Conservation (phyloP, 495 filamentous ascomycete genomes). For the Aspergillus carlsbadensis region DNA sequence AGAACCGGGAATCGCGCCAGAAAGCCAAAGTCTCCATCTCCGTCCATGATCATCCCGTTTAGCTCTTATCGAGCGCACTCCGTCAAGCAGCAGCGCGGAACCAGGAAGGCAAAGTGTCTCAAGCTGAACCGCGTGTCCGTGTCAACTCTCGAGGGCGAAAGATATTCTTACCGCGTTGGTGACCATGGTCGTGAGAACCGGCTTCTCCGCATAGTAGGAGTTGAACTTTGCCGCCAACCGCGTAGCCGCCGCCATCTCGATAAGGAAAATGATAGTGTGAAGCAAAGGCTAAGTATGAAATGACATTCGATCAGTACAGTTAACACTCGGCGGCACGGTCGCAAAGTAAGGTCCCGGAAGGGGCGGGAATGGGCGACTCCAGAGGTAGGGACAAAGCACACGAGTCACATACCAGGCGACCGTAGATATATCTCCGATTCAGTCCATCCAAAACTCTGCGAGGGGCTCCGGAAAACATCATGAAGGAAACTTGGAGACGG, state of each 20-base stretch:
- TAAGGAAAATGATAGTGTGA: constrained; percentile 78
- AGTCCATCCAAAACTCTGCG: constrained; percentile 64
- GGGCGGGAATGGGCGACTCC: background rate
- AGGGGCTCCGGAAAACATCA: constrained; percentile 49
- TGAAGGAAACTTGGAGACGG: constrained; percentile 10
- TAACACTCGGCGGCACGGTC: background rate
- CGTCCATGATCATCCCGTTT: background rate
- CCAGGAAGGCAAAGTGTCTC: background rate
- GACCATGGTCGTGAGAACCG: constrained; percentile 40
- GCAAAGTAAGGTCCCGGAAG: background rate
- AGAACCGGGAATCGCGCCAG: too few relatives aligned
- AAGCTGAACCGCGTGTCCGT: background rate
- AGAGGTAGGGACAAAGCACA: background rate
- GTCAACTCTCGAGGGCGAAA: background rate
- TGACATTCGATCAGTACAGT: constrained; percentile 3
- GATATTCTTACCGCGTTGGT: background rate
- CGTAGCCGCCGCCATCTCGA: constrained; percentile 83
- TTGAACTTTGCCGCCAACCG: constrained; percentile 86
- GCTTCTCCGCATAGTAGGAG: constrained; percentile 83
- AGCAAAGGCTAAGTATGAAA: constrained; percentile 68
- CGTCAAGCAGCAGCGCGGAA: background rate
- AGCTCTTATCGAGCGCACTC: background rate
- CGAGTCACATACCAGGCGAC: constrained; percentile 69
- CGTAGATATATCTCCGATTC: constrained; percentile 78
- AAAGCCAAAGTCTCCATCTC: too few relatives aligned